These are phyloP conservation scores for Phycomyces blakesleeanus DNA, from an alignment of 192 early-diverging fungal genomes.

Conservation along the genomic window DNA sequence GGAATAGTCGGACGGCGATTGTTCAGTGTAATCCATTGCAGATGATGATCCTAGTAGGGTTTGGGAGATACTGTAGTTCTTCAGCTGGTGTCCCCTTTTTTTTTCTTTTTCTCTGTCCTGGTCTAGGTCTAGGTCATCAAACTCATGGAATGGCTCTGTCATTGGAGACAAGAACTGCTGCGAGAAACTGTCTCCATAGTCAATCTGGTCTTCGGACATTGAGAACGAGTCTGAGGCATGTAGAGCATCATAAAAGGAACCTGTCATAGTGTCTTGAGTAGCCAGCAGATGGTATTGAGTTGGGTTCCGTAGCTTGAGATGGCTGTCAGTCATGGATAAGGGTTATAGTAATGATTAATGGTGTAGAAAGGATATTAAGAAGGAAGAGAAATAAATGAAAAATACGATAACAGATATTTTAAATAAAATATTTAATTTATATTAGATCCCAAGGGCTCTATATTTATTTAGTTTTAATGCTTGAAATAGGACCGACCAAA, in stretches of 20 bases:
- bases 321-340: no score
- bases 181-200: slow-evolving; percentile 7
- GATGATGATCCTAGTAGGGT: background rate
- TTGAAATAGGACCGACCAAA: no score
- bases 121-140: slow-evolving; percentile 17
- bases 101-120: no score
- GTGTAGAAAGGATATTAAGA: no score
- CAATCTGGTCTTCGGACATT: background rate
- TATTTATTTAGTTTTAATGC: no score
- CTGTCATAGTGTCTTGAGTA: background rate
- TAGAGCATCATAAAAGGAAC: no score
- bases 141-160: background rate
- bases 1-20: slow-evolving; percentile 11
- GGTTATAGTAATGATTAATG: no score
- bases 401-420: no score
- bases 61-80: background rate
- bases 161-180: slow-evolving; percentile 4
- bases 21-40: slow-evolving; percentile 4
- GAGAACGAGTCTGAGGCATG: background rate
- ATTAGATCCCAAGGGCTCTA: no score
- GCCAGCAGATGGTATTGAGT: slow-evolving; percentile 24
- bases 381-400: no score
- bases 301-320: slow-evolving; percentile 25
- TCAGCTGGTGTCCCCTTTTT: background rate
- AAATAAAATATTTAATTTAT: no score